Evolutionary conservation across 2,329 filamentous ascomycete genomes (phyloP).

Genomic region (Parastagonospora avenae): DNA sequence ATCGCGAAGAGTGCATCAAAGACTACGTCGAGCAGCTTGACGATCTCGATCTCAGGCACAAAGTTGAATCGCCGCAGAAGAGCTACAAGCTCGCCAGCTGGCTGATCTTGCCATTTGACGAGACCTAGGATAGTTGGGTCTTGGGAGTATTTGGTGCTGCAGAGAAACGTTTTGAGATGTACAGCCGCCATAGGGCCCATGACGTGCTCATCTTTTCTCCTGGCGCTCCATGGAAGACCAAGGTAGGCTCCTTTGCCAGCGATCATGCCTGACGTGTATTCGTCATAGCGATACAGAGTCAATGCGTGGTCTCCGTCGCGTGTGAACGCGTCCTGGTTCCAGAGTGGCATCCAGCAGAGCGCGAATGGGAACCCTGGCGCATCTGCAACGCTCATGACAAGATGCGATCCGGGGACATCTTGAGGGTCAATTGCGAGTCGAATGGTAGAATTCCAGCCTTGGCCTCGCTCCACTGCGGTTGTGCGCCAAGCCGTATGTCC

Average conservation of each 20-base stretch:
- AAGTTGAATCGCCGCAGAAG: slow-evolving; percentile 85
- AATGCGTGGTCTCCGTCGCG: slow-evolving; percentile 82
- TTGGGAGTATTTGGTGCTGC: slow-evolving; percentile 93
- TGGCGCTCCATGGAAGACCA: slow-evolving; percentile 79
- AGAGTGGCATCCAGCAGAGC: slow-evolving; percentile 88
- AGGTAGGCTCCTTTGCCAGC: slow-evolving; percentile 85
- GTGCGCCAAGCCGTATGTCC: slow-evolving; percentile 88
- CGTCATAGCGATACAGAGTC: slow-evolving; percentile 88
- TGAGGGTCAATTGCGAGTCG: slow-evolving; percentile 77
- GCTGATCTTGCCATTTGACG: slow-evolving; percentile 81
- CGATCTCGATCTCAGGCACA: slow-evolving; percentile 95
- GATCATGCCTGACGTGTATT: slow-evolving; percentile 77
- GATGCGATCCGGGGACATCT: slow-evolving; percentile 80
- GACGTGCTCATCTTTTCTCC: slow-evolving; percentile 72
- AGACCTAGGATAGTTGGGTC: slow-evolving; percentile 84
- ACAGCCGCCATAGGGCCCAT: slow-evolving; percentile 82
- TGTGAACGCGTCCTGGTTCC: slow-evolving; percentile 89
- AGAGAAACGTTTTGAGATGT: slow-evolving; percentile 81
- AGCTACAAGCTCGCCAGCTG: slow-evolving; percentile 71
- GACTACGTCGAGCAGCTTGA: slow-evolving; percentile 88
- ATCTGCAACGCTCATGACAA: slow-evolving; percentile 89
- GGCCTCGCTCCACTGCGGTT: slow-evolving; percentile 75
- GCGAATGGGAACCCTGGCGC: slow-evolving; percentile 88
- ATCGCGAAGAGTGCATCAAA: slow-evolving; percentile 92
- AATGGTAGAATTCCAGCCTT: slow-evolving; percentile 87